These are phyloP conservation scores for Ogataea ramenticola DNA, from an alignment of 805 yeast species.

Conservation along the genomic window DNA sequence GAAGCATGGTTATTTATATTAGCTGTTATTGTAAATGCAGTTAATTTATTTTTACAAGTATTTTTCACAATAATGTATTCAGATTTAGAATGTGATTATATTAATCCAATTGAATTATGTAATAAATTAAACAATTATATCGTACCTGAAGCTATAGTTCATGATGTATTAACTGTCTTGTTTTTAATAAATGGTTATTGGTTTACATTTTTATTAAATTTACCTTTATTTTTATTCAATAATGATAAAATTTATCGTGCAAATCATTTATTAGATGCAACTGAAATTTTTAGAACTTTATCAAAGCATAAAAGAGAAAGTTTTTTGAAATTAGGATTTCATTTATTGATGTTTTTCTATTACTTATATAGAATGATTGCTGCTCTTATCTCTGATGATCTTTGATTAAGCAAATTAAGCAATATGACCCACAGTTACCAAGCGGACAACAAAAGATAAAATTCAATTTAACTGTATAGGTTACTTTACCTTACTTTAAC, in stretches of 20 bases:
- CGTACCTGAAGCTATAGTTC: constrained; percentile 84
- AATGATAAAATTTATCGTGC: constrained; percentile 71
- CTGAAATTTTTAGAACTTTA: constrained; percentile 93
- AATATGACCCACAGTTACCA: too few relatives aligned
- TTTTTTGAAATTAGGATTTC: constrained; percentile 85
- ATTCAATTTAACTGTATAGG: too few relatives aligned
- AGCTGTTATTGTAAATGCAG: constrained; percentile 79
- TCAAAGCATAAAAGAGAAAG: constrained; percentile 89
- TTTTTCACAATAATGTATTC: constrained; percentile 94
- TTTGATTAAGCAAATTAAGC: constrained; percentile 6
- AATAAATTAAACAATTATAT: constrained; percentile 84
- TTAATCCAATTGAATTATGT: constrained; percentile 95
- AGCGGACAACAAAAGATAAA: too few relatives aligned
- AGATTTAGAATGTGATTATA: constrained; percentile 92
- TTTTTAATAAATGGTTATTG: constrained; percentile 87
- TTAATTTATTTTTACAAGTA: constrained; percentile 85
- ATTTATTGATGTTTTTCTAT: constrained; percentile 86
- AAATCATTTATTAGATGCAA: constrained; percentile 87
- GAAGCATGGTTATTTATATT: constrained; percentile 52
- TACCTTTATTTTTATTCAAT: constrained; percentile 81
- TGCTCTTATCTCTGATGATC: constrained; percentile 73
- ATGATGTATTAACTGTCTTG: constrained; percentile 59
- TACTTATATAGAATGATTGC: constrained; percentile 94
- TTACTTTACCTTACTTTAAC: too few relatives aligned
- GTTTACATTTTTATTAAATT: constrained; percentile 77